These are phyloP conservation scores for Eimeria maxima DNA, from an alignment of 169 alveolate species.

Conservation along the genomic window DNA sequence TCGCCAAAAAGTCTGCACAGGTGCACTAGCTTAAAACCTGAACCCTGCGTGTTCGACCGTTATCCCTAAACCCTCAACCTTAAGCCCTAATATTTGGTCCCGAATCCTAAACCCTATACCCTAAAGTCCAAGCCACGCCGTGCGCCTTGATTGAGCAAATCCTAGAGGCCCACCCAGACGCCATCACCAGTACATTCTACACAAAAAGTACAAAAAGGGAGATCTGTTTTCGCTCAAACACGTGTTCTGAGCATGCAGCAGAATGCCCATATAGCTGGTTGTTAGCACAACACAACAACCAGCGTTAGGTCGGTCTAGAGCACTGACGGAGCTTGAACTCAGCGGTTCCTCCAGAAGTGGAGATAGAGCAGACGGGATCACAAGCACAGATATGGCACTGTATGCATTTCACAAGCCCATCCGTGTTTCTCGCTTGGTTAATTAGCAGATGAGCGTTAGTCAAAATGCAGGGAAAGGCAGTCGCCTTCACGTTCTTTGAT, in stretches of 20 bases:
- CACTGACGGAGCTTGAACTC: neutral
- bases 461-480: too few species aligned
- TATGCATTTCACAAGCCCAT: too few species aligned
- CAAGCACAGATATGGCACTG: neutral
- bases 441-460: neutral
- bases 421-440: neutral
- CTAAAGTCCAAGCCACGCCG: too few species aligned
- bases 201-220: too few species aligned
- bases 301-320: neutral
- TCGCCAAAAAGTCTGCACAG: slow-evolving; percentile 79
- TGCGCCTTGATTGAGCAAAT: too few species aligned
- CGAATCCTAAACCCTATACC: too few species aligned
- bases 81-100: neutral
- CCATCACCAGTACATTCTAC: too few species aligned
- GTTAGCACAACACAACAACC: neutral
- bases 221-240: too few species aligned
- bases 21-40: neutral
- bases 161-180: too few species aligned
- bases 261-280: too few species aligned
- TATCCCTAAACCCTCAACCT: neutral
- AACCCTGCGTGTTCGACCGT: neutral
- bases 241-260: too few species aligned
- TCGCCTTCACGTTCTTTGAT: neutral
- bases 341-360: neutral
- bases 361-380: neutral